These are phyloP conservation scores for Mucor circinelloides DNA, from an alignment of 371 early-diverging fungal genomes.

Conservation along the genomic window DNA sequence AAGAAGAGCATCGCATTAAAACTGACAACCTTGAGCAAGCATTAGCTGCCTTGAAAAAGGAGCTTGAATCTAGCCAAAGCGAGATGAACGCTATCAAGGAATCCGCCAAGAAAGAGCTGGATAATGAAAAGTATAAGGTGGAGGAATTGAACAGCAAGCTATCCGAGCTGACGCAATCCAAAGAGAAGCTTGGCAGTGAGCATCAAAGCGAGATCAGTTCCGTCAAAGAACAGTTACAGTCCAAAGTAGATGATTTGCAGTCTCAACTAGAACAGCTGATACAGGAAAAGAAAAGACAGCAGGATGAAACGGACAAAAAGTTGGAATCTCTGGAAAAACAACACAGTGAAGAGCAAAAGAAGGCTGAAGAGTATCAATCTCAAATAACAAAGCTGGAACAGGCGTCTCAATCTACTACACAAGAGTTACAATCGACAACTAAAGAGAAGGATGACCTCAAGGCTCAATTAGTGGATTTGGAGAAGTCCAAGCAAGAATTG, in stretches of 20 bases:
- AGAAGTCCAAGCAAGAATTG: background rate
- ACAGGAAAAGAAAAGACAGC: background rate
- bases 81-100: background rate
- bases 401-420: background rate
- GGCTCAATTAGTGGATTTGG: background rate
- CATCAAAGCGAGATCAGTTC: background rate
- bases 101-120: background rate
- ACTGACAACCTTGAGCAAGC: slow-evolving; percentile 1
- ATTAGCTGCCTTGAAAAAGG: slow-evolving; percentile 3
- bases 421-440: background rate
- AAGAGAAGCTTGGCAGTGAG: background rate
- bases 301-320: background rate
- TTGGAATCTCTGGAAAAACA: background rate
- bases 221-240: background rate
- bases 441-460: background rate
- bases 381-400: background rate
- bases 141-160: background rate
- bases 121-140: background rate
- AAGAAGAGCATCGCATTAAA: background rate
- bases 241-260: slow-evolving; percentile 1
- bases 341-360: background rate
- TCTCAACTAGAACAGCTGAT: background rate
- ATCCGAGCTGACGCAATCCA: background rate
- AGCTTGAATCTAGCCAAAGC: background rate
- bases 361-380: background rate